Percentiles rank a stretch among this genome's conserved stretches.
phyloP scores from a whole-genome alignment of 2,329 filamentous ascomycete species.

The Epichloe amarillans region DNA sequence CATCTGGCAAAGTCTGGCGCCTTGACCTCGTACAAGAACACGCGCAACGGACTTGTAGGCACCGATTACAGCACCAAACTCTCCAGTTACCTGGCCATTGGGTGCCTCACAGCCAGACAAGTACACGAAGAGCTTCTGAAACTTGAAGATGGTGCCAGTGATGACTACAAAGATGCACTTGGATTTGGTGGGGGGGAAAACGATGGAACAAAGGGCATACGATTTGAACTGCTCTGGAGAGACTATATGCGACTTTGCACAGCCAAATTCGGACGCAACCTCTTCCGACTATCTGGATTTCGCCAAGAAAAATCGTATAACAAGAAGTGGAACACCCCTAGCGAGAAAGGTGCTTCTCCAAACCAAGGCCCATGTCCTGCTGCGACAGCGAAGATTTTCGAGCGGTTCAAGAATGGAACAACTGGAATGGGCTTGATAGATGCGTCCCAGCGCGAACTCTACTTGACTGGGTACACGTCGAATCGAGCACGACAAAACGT shows the following conservation, averaged over 20 bases:
- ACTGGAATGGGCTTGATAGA: slow-evolving; percentile 70
- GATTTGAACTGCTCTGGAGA: slow-evolving; percentile 64
- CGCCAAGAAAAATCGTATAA: slow-evolving; percentile 28
- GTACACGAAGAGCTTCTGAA: slow-evolving; percentile 53
- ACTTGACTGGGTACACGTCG: slow-evolving; percentile 64
- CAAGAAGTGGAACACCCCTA: slow-evolving; percentile 36
- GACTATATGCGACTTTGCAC: slow-evolving; percentile 72
- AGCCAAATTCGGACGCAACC: slow-evolving; percentile 50
- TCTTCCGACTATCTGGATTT: slow-evolving; percentile 56
- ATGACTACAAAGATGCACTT: slow-evolving; percentile 23
- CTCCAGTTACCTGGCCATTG: slow-evolving; percentile 58
- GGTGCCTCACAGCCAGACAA: slow-evolving; percentile 59
- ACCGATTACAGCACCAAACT: slow-evolving; percentile 63
- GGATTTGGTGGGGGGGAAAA: slow-evolving; percentile 62
- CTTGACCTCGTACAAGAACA: slow-evolving; percentile 53
- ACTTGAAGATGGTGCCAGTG: slow-evolving; percentile 51
- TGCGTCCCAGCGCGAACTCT: slow-evolving; percentile 60
- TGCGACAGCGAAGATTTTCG: slow-evolving; percentile 34
- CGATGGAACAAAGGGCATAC: slow-evolving; percentile 53
- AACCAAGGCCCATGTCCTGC: slow-evolving; percentile 28
- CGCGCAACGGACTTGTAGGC: slow-evolving; percentile 58
- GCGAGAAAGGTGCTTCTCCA: slow-evolving; percentile 14
- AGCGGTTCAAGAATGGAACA: slow-evolving; percentile 49
- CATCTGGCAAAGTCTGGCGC: slow-evolving; percentile 48
- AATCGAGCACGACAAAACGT: slow-evolving; percentile 68